Evolutionary conservation across 345 rosid species (phyloP).

Genomic region (Schrenkiella parvula): DNA sequence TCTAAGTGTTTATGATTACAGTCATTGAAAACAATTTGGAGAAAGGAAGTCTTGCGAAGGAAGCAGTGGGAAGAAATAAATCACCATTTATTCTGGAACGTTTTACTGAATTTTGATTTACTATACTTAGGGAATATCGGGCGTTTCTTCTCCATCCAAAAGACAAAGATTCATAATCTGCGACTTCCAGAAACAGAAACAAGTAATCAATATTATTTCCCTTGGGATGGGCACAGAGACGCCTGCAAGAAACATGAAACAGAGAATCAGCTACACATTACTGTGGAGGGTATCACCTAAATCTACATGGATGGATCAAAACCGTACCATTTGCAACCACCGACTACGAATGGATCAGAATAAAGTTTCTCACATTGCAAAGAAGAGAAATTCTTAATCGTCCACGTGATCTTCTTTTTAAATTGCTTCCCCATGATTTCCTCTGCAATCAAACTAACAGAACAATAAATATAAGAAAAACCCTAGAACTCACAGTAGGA

Average conservation of each 20-base stretch:
- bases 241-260: slow-evolving; percentile 36
- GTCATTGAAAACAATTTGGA: not conserved
- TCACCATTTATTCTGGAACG: slow-evolving; percentile 1
- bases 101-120: slow-evolving; percentile 39
- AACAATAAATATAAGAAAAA: not conserved
- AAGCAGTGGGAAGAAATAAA: not conserved
- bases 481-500: not conserved
- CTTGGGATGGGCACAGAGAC: slow-evolving; percentile 55
- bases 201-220: slow-evolving; percentile 65
- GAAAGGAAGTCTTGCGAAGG: not conserved
- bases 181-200: slow-evolving; percentile 48
- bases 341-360: not conserved
- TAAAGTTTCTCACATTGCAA: not conserved
- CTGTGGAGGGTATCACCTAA: not conserved
- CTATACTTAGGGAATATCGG: slow-evolving; percentile 53
- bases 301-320: not conserved
- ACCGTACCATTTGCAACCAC: not conserved
- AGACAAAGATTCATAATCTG: slow-evolving; percentile 51
- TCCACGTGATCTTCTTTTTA: not conserved
- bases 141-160: slow-evolving; percentile 75
- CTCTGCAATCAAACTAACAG: not conserved
- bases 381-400: not conserved
- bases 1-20: not conserved
- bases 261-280: not conserved
- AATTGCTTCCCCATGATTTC: not conserved